These are phyloP conservation scores for Dendrocalamus latiflorus DNA, from an alignment of 202 grass and related monocot genomes.

Conservation along the genomic window DNA sequence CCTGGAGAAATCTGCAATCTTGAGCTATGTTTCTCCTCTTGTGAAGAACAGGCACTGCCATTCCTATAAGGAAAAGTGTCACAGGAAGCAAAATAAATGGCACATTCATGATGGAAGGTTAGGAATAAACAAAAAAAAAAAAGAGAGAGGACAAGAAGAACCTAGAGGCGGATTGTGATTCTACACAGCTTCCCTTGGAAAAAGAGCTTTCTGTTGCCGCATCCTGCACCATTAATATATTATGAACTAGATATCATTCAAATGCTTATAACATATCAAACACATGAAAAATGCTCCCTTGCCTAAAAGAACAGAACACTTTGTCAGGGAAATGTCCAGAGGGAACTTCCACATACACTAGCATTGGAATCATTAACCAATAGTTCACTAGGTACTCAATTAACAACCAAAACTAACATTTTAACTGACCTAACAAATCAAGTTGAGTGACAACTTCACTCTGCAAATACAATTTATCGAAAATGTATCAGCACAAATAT, in stretches of 20 bases:
- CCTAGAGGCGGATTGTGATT: conserved; percentile 35
- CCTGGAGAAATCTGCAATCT: conserved; percentile 45
- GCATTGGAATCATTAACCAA: not conserved
- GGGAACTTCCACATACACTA: not conserved
- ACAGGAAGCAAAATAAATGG: not conserved
- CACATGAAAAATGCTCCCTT: conserved; percentile 4
- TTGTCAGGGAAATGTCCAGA: not conserved
- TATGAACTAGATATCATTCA: not conserved
- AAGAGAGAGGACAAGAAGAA: conserved; percentile 28
- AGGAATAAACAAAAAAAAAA: not conserved
- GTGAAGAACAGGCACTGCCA: conserved; percentile 1
- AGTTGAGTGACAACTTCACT: not conserved
- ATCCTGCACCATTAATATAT: conserved; percentile 38
- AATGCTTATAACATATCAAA: conserved; percentile 1
- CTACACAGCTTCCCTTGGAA: conserved; percentile 20
- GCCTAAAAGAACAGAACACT: not conserved
- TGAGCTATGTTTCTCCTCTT: conserved; percentile 8
- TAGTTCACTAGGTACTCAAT: not conserved
- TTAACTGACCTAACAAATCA: not conserved
- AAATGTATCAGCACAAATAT: conserved; percentile 15
- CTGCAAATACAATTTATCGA: not conserved
- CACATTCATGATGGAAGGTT: not conserved
- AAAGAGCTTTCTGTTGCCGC: not conserved
- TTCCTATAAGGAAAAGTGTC: not conserved
- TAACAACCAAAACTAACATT: not conserved